Evolutionary conservation across 495 filamentous ascomycete genomes (phyloP).

Genomic region (Pseudomonodictys pantanalensis): DNA sequence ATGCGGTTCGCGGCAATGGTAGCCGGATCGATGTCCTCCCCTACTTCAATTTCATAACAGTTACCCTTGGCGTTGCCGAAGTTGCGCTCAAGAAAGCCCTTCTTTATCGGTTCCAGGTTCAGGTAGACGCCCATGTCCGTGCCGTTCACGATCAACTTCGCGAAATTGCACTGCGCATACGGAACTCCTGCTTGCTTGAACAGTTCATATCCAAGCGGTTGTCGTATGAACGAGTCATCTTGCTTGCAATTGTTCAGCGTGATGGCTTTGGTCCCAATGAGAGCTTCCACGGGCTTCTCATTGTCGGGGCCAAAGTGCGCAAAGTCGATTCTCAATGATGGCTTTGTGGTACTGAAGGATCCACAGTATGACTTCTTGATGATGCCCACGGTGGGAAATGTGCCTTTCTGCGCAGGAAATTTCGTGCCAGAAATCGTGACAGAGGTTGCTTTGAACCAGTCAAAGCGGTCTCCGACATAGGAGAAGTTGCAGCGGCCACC

Average conservation of each 20-base stretch:
- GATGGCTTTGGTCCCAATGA: slow-evolving; percentile 8
- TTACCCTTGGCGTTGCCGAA: slow-evolving; percentile 21
- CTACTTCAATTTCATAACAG: slow-evolving; percentile 12
- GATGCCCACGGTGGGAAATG: slow-evolving; percentile 8
- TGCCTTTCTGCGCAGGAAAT: background rate
- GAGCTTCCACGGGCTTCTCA: slow-evolving; percentile 2
- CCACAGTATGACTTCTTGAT: slow-evolving; percentile 18
- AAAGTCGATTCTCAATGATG: slow-evolving; percentile 8
- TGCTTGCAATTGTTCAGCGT: slow-evolving; percentile 13
- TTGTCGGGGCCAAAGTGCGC: background rate
- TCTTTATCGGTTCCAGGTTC: slow-evolving; percentile 19
- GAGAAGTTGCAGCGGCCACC: slow-evolving; percentile 8
- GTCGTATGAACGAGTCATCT: slow-evolving; percentile 6
- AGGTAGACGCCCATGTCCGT: slow-evolving; percentile 10
- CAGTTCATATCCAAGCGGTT: slow-evolving; percentile 13
- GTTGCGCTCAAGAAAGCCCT: slow-evolving; percentile 3
- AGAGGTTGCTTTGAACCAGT: slow-evolving; percentile 14
- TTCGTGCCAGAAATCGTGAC: slow-evolving; percentile 16
- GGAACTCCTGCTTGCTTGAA: slow-evolving; percentile 12
- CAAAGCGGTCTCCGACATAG: slow-evolving; percentile 3
- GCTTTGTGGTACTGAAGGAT: slow-evolving; percentile 17
- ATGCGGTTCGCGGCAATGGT: background rate
- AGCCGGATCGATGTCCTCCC: slow-evolving; percentile 1
- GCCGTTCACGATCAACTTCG: slow-evolving; percentile 12
- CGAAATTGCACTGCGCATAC: slow-evolving; percentile 13